Conservation (phyloP, 2,329 filamentous ascomycete species). For the Nannizziopsis arthrosporioides region DNA sequence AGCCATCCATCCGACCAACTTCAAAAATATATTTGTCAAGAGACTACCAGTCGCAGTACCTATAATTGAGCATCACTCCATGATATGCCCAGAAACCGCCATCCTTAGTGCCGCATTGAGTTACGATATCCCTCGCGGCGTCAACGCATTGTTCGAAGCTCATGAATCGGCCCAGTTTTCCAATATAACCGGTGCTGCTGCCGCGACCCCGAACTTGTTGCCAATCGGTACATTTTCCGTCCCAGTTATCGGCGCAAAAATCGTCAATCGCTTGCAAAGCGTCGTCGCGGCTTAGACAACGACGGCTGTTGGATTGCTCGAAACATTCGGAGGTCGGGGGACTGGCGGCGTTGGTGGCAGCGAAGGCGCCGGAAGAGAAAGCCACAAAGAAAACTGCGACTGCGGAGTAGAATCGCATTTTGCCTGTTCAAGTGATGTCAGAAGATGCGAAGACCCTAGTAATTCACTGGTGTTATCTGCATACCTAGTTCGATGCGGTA, state of each 20-base stretch:
- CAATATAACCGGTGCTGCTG: slow-evolving; percentile 4
- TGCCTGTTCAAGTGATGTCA: too few relatives aligned
- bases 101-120: neutral
- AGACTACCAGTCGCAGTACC: slow-evolving; percentile 8
- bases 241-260: slow-evolving; percentile 1
- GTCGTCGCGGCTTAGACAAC: slow-evolving; percentile 1
- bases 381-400: slow-evolving; percentile 1
- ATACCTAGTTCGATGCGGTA: too few relatives aligned
- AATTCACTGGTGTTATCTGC: too few relatives aligned
- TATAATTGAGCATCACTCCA: slow-evolving; percentile 1
- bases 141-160: slow-evolving; percentile 4
- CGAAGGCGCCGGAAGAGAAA: slow-evolving; percentile 3
- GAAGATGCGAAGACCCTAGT: too few relatives aligned
- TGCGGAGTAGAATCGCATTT: slow-evolving; percentile 6
- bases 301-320: slow-evolving; percentile 1
- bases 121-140: slow-evolving; percentile 1
- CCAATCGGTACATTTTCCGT: slow-evolving; percentile 2
- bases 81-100: slow-evolving; percentile 6
- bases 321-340: neutral
- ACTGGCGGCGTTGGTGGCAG: neutral
- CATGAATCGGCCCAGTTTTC: slow-evolving; percentile 2
- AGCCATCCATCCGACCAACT: too few relatives aligned
- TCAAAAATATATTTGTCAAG: too few relatives aligned
- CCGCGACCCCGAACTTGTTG: neutral
- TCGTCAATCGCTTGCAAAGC: neutral